Percentiles rank a stretch among this genome's conserved stretches.
Conservation (phyloP, 768 basidiomycete species). For the Lentinula sp. region DNA sequence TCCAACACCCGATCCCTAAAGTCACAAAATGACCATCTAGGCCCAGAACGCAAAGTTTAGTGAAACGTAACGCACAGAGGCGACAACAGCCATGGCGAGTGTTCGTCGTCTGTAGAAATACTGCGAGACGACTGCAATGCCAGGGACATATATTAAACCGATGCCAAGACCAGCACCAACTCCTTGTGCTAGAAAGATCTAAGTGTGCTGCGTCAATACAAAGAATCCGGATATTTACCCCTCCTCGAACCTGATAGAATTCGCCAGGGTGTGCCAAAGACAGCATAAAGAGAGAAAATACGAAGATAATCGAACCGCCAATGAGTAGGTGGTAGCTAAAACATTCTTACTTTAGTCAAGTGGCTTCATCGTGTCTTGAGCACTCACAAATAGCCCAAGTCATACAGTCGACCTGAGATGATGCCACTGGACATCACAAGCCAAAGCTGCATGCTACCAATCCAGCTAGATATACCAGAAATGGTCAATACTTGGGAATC, state of each 20-base stretch:
- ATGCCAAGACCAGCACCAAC: constrained; percentile 42
- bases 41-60: not conserved
- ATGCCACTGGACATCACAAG: constrained; percentile 5
- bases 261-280: constrained; percentile 6
- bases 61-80: constrained; percentile 23
- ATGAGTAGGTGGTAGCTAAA: constrained; percentile 5
- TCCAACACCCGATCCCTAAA: constrained; percentile 12
- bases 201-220: not conserved
- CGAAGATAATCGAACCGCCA: constrained; percentile 4
- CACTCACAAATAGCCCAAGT: constrained; percentile 8
- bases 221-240: not conserved
- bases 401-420: constrained; percentile 2
- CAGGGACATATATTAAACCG: constrained; percentile 46
- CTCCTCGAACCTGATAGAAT: constrained; percentile 5
- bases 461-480: not conserved
- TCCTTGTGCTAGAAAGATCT: constrained; percentile 29
- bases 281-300: constrained; percentile 9
- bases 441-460: constrained; percentile 1
- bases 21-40: not conserved
- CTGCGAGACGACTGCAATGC: constrained; percentile 37
- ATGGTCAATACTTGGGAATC: not conserved
- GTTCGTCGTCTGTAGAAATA: constrained; percentile 35
- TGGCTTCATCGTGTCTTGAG: not conserved
- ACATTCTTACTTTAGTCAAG: not conserved
- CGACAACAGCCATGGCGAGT: constrained; percentile 34